phyloP scores from a whole-genome alignment of 2,329 filamentous ascomycete genomes.

The Epichloe brachyelytri region DNA sequence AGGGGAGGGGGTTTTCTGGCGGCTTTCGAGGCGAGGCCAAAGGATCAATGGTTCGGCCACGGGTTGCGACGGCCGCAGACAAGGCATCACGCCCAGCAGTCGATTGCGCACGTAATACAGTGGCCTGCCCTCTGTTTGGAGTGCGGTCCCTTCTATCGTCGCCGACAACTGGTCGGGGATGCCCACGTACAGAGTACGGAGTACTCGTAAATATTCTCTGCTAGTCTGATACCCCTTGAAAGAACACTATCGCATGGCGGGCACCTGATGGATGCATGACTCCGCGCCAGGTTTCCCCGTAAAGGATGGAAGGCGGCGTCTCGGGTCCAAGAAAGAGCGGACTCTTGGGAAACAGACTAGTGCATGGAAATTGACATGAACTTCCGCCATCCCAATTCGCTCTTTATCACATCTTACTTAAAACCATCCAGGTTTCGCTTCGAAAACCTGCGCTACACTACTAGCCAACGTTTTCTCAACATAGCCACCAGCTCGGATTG shows the following conservation, averaged over 20 bases:
- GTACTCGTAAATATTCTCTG: no score
- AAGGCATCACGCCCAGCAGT: background rate
- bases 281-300: background rate
- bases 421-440: background rate
- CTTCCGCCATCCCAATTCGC: no score
- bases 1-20: no score
- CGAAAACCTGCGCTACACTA: background rate
- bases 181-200: no score
- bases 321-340: background rate
- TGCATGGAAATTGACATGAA: background rate
- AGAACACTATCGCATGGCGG: background rate
- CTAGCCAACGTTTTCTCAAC: background rate
- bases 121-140: no score
- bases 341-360: background rate
- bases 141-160: no score
- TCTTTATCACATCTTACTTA: background rate
- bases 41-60: background rate
- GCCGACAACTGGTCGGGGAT: no score
- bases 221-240: background rate
- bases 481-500: background rate
- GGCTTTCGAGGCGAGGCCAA: background rate
- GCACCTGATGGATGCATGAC: background rate
- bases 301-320: background rate
- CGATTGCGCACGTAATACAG: background rate
- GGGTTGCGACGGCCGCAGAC: constrained; percentile 8